Evolutionary conservation across 345 rosid genomes (phyloP), one percentile per base, ranked within the genome.

Genomic region (Gossypium arboreum): DNA sequence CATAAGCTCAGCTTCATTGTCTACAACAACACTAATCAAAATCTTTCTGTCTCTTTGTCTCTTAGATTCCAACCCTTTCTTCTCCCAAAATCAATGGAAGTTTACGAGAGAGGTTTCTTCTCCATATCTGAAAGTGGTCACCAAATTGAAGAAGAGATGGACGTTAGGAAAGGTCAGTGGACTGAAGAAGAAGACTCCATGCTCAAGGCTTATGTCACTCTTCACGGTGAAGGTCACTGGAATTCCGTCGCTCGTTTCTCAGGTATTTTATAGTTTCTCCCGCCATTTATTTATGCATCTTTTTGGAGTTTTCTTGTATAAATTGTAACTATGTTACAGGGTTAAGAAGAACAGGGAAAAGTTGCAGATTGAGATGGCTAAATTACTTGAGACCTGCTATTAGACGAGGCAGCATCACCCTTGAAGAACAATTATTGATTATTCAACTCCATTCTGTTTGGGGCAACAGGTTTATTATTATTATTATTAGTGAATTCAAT

Each of bases 281-380:
- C 41, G 50, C 50, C 22, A 4, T 25, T 27, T 39, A 62, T 62
- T 39, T 62, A 18, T 56, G 60, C 12, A 18, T 55, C 58, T 55
- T 2, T 55, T 55, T 55, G 2, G 11, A 55, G 20, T 18, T 9
- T 56, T 56, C 11, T 47, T 4, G 6, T 34, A 34, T 34, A 34
- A 29, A 34, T 34, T 47, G 24, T 57, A 20, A 57, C 10, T 57
- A 9, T 57, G 1, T 51, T 34, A 51, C 88, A 93, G 98, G 98
- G 15, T 80, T 93, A 76, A 90, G 82, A 70, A 83, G 98, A 79
- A 91, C 92, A 0, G 98, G 98, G 3, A 93, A 93, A 84, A 93
- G 98, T 81, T 93, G 98, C 71, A 86, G 98, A 70, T 79, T 93
- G 22, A 89, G 97, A 79, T 93, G 98, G 98, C 74, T 93, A 76